phyloP scores from a whole-genome alignment of 495 filamentous ascomycete genomes.

The Sphaerosporella brunnea region DNA sequence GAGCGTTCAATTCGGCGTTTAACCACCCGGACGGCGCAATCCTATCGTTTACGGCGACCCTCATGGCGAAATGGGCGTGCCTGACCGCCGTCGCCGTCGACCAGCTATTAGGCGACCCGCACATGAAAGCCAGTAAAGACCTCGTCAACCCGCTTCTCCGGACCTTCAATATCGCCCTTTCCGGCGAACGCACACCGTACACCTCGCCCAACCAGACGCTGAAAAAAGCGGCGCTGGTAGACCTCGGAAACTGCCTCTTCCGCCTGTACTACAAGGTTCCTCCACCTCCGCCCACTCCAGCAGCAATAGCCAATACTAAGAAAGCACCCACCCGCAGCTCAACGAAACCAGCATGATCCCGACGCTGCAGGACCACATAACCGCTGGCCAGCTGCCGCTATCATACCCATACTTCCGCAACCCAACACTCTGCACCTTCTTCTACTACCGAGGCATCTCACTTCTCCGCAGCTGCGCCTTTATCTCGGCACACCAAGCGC shows the following conservation, averaged over 20 bases:
- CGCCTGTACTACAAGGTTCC: constrained; percentile 1
- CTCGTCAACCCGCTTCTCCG: background rate
- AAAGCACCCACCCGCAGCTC: too few species aligned
- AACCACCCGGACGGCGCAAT: background rate
- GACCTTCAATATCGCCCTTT: constrained; percentile 2
- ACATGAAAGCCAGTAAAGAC: background rate
- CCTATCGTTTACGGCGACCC: background rate
- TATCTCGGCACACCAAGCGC: background rate
- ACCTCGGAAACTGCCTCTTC: background rate
- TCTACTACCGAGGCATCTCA: background rate
- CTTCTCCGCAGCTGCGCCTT: background rate
- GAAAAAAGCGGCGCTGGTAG: background rate
- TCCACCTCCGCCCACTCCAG: background rate
- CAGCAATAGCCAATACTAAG: too few species aligned
- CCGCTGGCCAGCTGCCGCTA: background rate
- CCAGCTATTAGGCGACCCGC: background rate
- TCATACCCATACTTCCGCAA: constrained; percentile 1
- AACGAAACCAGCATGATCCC: background rate
- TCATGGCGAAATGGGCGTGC: background rate
- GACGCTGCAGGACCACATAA: background rate
- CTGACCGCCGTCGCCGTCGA: background rate
- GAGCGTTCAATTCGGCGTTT: constrained; percentile 1
- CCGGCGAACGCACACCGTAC: background rate
- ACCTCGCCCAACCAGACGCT: background rate
- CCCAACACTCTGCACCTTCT: constrained; percentile 1